These are phyloP conservation scores for Diaporthe destruens DNA, from an alignment of 2,329 filamentous ascomycete genomes.

Conservation along the genomic window DNA sequence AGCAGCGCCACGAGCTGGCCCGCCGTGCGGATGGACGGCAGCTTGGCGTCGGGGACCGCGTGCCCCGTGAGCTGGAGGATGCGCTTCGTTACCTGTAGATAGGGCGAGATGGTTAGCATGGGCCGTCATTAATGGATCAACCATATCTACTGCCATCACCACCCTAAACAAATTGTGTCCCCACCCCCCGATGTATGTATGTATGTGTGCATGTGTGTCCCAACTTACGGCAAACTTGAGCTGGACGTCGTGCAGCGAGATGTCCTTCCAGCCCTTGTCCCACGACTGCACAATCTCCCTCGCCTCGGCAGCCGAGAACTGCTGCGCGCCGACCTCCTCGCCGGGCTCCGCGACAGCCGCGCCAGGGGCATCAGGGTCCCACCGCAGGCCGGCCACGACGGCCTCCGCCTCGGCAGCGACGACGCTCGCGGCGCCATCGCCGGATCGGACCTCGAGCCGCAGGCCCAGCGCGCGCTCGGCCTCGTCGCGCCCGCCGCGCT, in stretches of 20 bases:
- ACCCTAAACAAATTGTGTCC: background rate
- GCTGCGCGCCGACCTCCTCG: constrained; percentile 43
- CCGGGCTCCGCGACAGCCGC: constrained; percentile 20
- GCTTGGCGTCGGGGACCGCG: constrained; percentile 77
- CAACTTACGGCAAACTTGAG: constrained; percentile 79
- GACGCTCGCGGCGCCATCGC: constrained; percentile 57
- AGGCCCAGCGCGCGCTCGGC: constrained; percentile 52
- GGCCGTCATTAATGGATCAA: too few species aligned
- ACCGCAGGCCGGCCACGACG: constrained; percentile 45
- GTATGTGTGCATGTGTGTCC: too few species aligned
- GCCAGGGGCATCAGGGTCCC: constrained; percentile 37
- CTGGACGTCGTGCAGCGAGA: constrained; percentile 67
- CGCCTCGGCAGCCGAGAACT: constrained; percentile 55
- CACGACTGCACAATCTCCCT: constrained; percentile 58
- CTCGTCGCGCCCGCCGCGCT: constrained; percentile 51
- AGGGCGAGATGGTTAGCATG: constrained; percentile 36
- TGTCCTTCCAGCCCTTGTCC: constrained; percentile 69
- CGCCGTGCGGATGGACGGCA: constrained; percentile 68
- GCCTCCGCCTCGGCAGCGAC: constrained; percentile 52
- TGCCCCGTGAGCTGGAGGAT: constrained; percentile 85
- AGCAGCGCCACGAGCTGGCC: constrained; percentile 67
- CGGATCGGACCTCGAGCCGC: constrained; percentile 53
- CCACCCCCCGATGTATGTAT: too few species aligned
- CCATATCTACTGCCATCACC: background rate
- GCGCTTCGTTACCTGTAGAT: constrained; percentile 80